Evolutionary conservation across 768 basidiomycete genomes (phyloP), one percentile per base, ranked within the genome.

Genomic region (Cyathus striatus): DNA sequence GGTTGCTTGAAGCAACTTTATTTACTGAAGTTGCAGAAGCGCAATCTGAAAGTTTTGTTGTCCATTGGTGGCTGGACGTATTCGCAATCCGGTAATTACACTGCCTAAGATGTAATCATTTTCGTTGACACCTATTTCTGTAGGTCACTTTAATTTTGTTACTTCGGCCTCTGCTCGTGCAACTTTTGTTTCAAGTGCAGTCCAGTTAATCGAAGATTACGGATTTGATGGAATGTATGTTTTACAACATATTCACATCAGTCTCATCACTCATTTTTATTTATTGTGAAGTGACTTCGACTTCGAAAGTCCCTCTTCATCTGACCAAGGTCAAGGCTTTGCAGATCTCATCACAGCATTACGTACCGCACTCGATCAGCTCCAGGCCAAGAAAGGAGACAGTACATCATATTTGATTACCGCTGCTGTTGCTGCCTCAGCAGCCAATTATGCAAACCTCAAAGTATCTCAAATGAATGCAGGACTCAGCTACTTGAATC

Each of bases 211-310:
- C 37, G 75, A 83, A 52, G 81, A 90, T 58, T 85, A 88, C 44
- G 89, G 88, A 0, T 77, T 92, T 40, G 89, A 90, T 52, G 89
- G 89, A 41, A 75, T 87, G 81, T 80, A 50, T 42, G 77, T 58
- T 13, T 14, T 24, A n/a, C n/a, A n/a, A n/a, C n/a, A n/a, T n/a
- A n/a, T 43, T 37, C n/a, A 26, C 43, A 6, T 27, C 24, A 37
- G 3, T 18, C 24, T 41, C 24, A 25, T 42, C 23, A 20, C 39
- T 47, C 20, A 21, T n/a, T n/a, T 7, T 40, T 35, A 20, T 41
- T 14, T n/a, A 9, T 16, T n/a, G n/a, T n/a, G n/a, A 33, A 82
- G 81, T 55, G 83, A 87, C 48, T 59, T 87, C 38, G 88, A 91
- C 60, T 90, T 81, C 60, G 89, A 92, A 61, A 90, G 83, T 53